Conservation (phyloP, 805 yeast species). For the Alloascoidea hylecoeti region DNA sequence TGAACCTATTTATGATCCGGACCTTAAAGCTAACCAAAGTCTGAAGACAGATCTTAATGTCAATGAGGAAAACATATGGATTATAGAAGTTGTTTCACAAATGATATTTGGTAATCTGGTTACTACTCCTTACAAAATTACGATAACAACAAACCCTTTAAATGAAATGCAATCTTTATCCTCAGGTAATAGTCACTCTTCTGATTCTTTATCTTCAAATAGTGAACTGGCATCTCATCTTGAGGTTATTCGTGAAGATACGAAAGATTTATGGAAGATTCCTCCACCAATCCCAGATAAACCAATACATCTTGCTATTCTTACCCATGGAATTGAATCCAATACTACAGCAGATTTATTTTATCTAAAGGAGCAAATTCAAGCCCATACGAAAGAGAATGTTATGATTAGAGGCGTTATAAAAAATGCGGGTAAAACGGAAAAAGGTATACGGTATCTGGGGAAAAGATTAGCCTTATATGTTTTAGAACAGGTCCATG, state of each 20-base stretch:
- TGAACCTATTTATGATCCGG: slow-evolving; percentile 27
- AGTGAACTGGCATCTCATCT: slow-evolving; percentile 11
- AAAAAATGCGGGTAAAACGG: slow-evolving; percentile 81
- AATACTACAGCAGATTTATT: slow-evolving; percentile 86
- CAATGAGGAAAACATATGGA: slow-evolving; percentile 49
- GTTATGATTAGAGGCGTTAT: slow-evolving; percentile 71
- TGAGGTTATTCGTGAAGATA: slow-evolving; percentile 25
- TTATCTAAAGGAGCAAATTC: slow-evolving; percentile 71
- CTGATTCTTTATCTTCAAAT: neutral
- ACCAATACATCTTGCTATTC: slow-evolving; percentile 71
- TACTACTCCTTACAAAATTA: slow-evolving; percentile 50
- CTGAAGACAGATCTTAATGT: slow-evolving; percentile 37
- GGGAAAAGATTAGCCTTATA: slow-evolving; percentile 75
- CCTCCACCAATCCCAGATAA: slow-evolving; percentile 35
- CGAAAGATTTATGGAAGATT: slow-evolving; percentile 61
- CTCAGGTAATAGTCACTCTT: neutral
- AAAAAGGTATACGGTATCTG: slow-evolving; percentile 70
- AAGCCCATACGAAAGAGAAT: slow-evolving; percentile 39
- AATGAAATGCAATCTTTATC: neutral
- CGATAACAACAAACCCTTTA: slow-evolving; percentile 31
- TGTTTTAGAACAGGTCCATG: slow-evolving; percentile 37
- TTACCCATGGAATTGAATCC: slow-evolving; percentile 90
- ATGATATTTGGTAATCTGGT: slow-evolving; percentile 59
- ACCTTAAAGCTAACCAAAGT: slow-evolving; percentile 58
- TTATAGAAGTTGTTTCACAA: slow-evolving; percentile 70